Conservation (phyloP, 129 eudicot species). For the Rutidosis leptorrhynchoides region DNA sequence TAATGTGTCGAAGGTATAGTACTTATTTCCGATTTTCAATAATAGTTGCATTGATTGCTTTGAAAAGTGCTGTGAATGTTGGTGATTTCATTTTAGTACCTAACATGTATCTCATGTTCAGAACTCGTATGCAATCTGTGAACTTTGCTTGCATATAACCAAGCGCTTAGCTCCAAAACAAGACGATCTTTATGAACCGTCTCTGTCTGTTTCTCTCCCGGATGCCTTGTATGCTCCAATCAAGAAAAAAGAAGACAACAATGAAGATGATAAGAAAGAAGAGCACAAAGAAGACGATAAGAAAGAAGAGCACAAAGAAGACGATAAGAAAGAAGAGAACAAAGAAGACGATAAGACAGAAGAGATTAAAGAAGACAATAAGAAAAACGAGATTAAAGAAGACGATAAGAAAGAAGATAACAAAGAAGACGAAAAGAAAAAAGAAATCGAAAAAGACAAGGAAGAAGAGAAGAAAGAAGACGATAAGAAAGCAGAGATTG, state of each 20-base stretch:
- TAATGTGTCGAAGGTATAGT: conserved; percentile 61
- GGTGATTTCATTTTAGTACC: conserved; percentile 8
- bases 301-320: conserved; percentile 4
- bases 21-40: background rate
- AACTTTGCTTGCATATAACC: conserved; percentile 65
- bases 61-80: background rate
- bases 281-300: conserved; percentile 7
- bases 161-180: conserved; percentile 55
- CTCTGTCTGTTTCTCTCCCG: conserved; percentile 53
- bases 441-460: background rate
- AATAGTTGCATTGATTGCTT: background rate
- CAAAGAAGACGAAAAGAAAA: conserved; percentile 12
- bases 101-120: conserved; percentile 42
- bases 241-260: conserved; percentile 48
- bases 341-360: conserved; percentile 14
- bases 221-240: conserved; percentile 51
- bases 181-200: conserved; percentile 40
- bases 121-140: conserved; percentile 86
- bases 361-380: background rate
- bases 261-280: conserved; percentile 26
- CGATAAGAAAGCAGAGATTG: conserved; percentile 19
- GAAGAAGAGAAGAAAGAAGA: background rate
- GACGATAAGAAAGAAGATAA: conserved; percentile 19
- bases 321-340: conserved; percentile 7
- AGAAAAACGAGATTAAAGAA: conserved; percentile 9